Conservation (phyloP, 257 asterid species). For the Lantana camara region DNA sequence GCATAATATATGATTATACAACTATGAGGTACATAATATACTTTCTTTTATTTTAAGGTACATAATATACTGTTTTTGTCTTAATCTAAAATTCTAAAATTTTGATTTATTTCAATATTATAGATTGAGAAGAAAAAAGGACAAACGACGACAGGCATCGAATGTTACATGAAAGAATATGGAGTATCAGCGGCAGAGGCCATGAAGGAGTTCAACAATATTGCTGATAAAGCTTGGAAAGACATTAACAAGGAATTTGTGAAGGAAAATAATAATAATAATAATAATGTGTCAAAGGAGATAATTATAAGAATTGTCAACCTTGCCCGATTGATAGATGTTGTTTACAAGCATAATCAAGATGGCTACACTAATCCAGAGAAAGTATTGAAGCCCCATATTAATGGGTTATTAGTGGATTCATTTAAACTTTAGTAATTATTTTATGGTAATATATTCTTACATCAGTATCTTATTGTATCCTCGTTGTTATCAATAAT, state of each 20-base stretch:
- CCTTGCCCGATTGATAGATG: constrained; percentile 19
- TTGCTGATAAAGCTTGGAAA: constrained; percentile 16
- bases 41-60: too few relatives aligned
- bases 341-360: constrained; percentile 25
- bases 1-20: too few relatives aligned
- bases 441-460: too few relatives aligned
- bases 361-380: constrained; percentile 34
- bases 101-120: too few relatives aligned
- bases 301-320: background rate
- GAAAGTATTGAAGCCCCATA: constrained; percentile 31
- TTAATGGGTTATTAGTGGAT: constrained; percentile 11
- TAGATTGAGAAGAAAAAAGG: constrained; percentile 26
- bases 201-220: background rate
- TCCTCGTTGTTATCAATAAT: too few relatives aligned
- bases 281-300: background rate
- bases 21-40: too few relatives aligned
- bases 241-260: constrained; percentile 15
- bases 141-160: constrained; percentile 22
- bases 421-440: background rate
- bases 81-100: too few relatives aligned
- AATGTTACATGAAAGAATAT: constrained; percentile 22
- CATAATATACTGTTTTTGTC: too few relatives aligned
- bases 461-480: too few relatives aligned
- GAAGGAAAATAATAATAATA: background rate
- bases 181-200: constrained; percentile 18